Base-by-base conservation (phyloP, 441 rosid species). In the Biscutella laevigata region DNA sequence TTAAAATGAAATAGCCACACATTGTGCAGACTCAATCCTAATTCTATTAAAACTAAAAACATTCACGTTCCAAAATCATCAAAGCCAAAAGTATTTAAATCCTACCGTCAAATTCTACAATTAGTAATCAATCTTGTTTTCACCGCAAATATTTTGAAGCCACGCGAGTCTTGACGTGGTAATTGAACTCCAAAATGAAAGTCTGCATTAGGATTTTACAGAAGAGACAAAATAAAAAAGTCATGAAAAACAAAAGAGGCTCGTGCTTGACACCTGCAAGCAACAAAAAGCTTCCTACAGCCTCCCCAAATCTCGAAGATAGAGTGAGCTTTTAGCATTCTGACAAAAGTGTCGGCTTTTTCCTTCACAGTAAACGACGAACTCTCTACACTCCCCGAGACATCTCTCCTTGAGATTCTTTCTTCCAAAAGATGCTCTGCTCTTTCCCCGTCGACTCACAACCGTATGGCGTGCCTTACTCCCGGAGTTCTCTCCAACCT, bases 391-490 rank as follows among this genome's bases (percentile, higher is more conserved):
- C 0, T 49, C 28, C 63, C 69, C 69, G 21, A 64, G 47, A 64
- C 40, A 39, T 10, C 10, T 27, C 17, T 50, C 37, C 17, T 42
- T 44, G 11, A 50, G 43, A 49, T 50, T 50, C 65, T 12, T 16
- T 4, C 17, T 16, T 27, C 21, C 40, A 9, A 29, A 45, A 52
- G 27, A 52, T 65, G 68, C 61, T 62, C n/a, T n/a, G n/a, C n/a
- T 4, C 14, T 36, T 52, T 53, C 14, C 60, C 6, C 25, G 26
- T 59, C 15, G n/a, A n/a, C n/a, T n/a, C n/a, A n/a, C n/a, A n/a
- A n/a, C n/a, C n/a, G n/a, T n/a, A 75, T 78, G 78, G 83, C 83
- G 7, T 60, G 61, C 11, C 76, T 75, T 4, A 78, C 83, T 32
- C 80, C 77, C 7, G 80, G 80, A 19, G 58, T 78, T 32, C 80